phyloP scores from a whole-genome alignment of 306 rosid species.

The Phaseolus lunatus region DNA sequence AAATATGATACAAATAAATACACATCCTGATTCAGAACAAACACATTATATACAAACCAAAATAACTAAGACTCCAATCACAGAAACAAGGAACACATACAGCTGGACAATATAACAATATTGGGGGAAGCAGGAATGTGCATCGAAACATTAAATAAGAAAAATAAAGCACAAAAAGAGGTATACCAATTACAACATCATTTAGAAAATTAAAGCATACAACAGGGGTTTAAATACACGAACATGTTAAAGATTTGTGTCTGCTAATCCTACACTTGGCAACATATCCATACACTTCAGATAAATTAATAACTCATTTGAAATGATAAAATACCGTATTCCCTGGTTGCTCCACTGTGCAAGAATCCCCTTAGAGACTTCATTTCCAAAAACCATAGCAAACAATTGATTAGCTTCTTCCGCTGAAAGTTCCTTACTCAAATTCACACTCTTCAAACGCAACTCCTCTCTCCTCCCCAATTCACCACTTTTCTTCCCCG shows the following conservation, averaged over 20 bases:
- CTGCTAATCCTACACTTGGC: neutral
- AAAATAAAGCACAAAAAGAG: neutral
- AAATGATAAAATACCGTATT: constrained; percentile 60
- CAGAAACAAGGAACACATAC: neutral
- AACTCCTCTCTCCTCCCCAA: constrained; percentile 52
- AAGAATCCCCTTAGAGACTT: constrained; percentile 82
- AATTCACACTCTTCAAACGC: constrained; percentile 52
- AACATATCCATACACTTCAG: constrained; percentile 5
- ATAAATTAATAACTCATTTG: neutral
- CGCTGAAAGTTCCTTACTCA: constrained; percentile 61
- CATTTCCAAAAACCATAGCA: constrained; percentile 81
- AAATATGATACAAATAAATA: constrained; percentile 8
- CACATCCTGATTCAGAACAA: constrained; percentile 10
- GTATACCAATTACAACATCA: neutral
- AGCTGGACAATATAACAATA: neutral
- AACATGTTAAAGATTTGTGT: neutral
- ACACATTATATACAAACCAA: neutral
- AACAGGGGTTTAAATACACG: constrained; percentile 11
- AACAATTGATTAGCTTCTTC: constrained; percentile 78
- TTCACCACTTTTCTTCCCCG: constrained; percentile 43
- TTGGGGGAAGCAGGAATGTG: neutral
- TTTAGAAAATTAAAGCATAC: neutral
- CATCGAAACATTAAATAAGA: neutral
- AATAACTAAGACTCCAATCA: constrained; percentile 3
- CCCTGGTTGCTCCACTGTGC: constrained; percentile 98